These are phyloP conservation scores for Trichoderma harzianum DNA, from an alignment of 2,329 filamentous ascomycete species.

Conservation along the genomic window DNA sequence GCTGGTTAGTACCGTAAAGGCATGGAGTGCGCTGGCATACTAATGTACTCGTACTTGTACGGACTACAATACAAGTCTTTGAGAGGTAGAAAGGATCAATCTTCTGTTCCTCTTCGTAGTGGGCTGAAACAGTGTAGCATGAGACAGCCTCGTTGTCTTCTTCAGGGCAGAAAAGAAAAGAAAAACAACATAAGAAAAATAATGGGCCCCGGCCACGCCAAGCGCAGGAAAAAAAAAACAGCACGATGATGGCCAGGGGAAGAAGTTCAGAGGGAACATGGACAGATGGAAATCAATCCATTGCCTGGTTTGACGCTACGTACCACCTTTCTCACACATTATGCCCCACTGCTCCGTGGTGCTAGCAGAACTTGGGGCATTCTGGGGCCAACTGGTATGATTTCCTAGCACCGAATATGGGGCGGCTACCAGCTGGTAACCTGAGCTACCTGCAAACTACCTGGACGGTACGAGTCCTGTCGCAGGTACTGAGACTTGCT, in stretches of 20 bases:
- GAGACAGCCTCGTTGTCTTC: neutral
- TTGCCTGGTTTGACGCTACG: slow-evolving; percentile 4
- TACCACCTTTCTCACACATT: neutral
- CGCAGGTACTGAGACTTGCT: neutral
- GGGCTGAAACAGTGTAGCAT: neutral
- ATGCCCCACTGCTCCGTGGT: neutral
- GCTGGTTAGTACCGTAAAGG: neutral
- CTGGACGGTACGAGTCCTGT: neutral
- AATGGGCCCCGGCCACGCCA: slow-evolving; percentile 1
- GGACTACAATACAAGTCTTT: neutral
- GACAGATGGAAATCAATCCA: neutral
- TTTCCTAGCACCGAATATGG: neutral
- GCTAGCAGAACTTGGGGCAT: slow-evolving; percentile 4
- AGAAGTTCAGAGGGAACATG: neutral
- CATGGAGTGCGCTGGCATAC: neutral
- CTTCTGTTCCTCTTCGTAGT: neutral
- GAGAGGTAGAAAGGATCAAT: neutral
- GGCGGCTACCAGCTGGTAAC: neutral
- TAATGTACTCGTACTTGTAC: neutral
- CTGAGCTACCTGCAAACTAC: neutral
- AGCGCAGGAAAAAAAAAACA: neutral
- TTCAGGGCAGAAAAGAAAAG: neutral
- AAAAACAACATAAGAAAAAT: neutral
- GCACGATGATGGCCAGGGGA: neutral
- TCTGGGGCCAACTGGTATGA: slow-evolving; percentile 1